Evolutionary conservation across 768 basidiomycete genomes (phyloP), one percentile per base, ranked within the genome.

Genomic region (Macrolepiota albuminosa): DNA sequence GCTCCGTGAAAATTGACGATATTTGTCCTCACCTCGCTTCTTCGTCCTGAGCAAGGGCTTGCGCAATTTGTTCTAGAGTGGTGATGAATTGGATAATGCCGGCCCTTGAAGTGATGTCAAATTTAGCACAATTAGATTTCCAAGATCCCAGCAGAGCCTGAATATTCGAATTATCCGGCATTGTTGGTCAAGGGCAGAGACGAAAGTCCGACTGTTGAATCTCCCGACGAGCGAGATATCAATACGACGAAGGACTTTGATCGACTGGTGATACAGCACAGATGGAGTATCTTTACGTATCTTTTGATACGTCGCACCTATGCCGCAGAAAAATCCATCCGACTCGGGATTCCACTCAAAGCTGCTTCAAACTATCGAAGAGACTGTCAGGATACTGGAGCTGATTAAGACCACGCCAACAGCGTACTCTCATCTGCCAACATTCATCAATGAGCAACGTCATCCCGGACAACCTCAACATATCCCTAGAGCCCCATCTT

Each of bases 401-500:
- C 34, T 50, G 18, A 34, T 11, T 18, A 36, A n/a, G 26, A 6
- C 39, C 29, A 39, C 39, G 39, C 29, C 24, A 6, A 24, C 51
- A 29, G 10, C 31, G 29, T n/a, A 11, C 5, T 56, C 60, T 39
- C 42, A 31, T 46, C 59, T 56, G 63, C 40, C 51, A 61, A 11
- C 63, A 63, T 21, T 61, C 58, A 66, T 47, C 56, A 8, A 61
- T 68, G 66, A 62, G 56, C 62, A 50, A 63, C 54, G 56, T 39
- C 59, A 66, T 31, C 14, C n/a, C 42, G 46, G 62, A 66, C 55
- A 73, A 75, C 58, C 72, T 88, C 64, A 84, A 84, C 62, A 74
- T 91, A 49, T 92, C 90, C 4, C 73, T 92, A 46, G 87, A 91
- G 64, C 70, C 77, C 0, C 88, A 91, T 71, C 81, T 92, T 29